Evolutionary conservation across 2,329 filamentous ascomycete species (phyloP).

Genomic region (Trichoderma pleuroti): DNA sequence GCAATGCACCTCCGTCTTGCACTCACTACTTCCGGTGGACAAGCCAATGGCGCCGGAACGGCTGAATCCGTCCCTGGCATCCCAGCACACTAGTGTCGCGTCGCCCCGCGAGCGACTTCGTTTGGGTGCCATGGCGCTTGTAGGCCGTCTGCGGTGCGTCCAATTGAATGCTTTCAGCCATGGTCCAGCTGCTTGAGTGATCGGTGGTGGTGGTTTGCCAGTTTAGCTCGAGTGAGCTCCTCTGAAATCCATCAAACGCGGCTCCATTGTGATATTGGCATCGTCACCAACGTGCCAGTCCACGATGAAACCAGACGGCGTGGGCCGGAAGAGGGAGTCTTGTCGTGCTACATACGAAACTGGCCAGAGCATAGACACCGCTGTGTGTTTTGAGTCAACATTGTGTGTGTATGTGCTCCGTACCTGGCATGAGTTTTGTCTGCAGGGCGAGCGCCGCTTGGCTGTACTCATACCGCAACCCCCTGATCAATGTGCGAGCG

Average conservation of each 20-base stretch:
- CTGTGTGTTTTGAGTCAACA: not conserved
- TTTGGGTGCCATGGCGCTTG: constrained; percentile 7
- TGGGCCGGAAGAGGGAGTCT: not conserved
- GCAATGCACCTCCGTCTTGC: constrained; percentile 4
- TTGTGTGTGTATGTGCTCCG: not conserved
- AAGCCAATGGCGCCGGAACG: constrained; percentile 15
- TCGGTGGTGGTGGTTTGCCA: not conserved
- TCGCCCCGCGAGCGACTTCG: constrained; percentile 3
- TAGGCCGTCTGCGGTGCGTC: not conserved
- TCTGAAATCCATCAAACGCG: constrained; percentile 16
- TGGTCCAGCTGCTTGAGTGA: not conserved
- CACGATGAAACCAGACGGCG: not conserved
- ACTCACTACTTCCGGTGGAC: constrained; percentile 10
- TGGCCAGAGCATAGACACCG: not conserved
- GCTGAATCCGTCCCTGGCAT: constrained; percentile 17
- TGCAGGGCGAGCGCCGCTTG: constrained; percentile 8
- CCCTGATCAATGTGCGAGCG: constrained; percentile 6
- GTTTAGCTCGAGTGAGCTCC: not conserved
- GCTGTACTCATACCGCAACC: not conserved
- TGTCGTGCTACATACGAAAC: too few relatives aligned
- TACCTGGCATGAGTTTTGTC: not conserved
- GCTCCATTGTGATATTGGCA: not conserved
- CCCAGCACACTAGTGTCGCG: constrained; percentile 6
- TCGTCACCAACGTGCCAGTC: not conserved
- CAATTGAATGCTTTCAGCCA: constrained; percentile 13